Evolutionary conservation across 345 rosid genomes (phyloP), one percentile per base, ranked within the genome.

Genomic region (Murraya koenigii): DNA sequence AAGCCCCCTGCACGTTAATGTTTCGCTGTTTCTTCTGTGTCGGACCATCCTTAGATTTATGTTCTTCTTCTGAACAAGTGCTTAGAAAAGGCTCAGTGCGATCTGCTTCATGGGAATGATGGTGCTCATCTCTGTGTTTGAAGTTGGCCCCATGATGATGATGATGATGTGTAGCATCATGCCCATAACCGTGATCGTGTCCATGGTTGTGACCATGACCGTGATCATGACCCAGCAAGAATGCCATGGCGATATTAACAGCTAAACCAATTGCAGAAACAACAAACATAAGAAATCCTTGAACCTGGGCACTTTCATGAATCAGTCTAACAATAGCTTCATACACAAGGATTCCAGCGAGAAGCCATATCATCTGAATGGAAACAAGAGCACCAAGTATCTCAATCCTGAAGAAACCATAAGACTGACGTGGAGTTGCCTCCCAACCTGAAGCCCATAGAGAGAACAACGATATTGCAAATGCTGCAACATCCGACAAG

Each of bases 361-460:
- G 93, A 79, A 91, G 91, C 95, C 93, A 89, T 30, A 89, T 89
- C 86, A 91, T 80, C 81, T 87, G 93, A 39, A 89, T 91, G 23
- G 93, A 91, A 72, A 88, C 84, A 28, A 91, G 85, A 33, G 91
- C 88, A 39, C 93, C 93, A 15, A 89, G 88, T 64, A 89, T 88
- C 84, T 87, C 90, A 58, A 89, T 85, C 80, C 93, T 85, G 81
- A 86, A 86, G 79, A 89, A 91, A 19, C 93, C 95, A 75, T 89
- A 91, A 26, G 95, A 84, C 74, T 87, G 95, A 19, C 87, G 87
- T 0, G 95, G 93, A 41, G 78, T 91, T 1, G 93, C 93, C 69
- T 89, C 93, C 93, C 95, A 91, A 26, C 91, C 91, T 0, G 93
- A 54, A 22, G 91, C 95, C 95, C 95, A 88, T 23, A 91, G 78